Base-by-base conservation (phyloP, 1,284 basidiomycete genomes). In the Sporisorium scitamineum region DNA sequence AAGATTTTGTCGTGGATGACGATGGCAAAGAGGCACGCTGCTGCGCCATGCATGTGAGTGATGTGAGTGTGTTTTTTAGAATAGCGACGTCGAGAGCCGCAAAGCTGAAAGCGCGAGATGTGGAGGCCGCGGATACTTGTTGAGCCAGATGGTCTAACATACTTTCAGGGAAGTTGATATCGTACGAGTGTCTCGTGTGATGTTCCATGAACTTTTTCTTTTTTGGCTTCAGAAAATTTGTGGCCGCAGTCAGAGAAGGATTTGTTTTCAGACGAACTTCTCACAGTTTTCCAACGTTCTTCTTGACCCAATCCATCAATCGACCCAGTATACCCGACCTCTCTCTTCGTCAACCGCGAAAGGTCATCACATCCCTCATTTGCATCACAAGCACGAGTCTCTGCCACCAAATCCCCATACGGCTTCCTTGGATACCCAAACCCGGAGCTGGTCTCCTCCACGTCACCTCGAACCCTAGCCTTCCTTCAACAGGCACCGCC, bases 291-390 rank as follows among this genome's bases (percentile, higher is more conserved):
- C n/a, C n/a, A 20, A 16, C 44, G 37, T 45, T 6, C 52, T 41
- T 24, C 39, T 54, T 20, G 5, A 26, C 22, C 24, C 42, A 52
- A 26, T 20, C 44, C 59, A 39, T 44, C 50, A 50, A 31, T 50
- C 42, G 29, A 24, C 20, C 44, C 69, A 51, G 31, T 71, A 71
- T 71, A 71, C 69, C 69, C 69, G 69, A 51, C 62, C 44, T 39
- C 50, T 39, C 50, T 39, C 29, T 41, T 53, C 41, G 58, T 61
- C 61, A 56, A 42, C 24, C 41, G 22, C 58, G 26, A 24, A 63
- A 63, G 61, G 56, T 54, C 61, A 56, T 44, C 26, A 32, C 29
- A 34, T 10, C 16, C 24, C 8, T 50, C 48, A 31, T 5, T 4
- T n/a, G 48, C 10, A 50, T 18, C 26, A 2, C 14, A 10, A n/a